These are phyloP conservation scores for Penicillium corylophilum DNA, from an alignment of 2,329 filamentous ascomycete species.

Conservation along the genomic window DNA sequence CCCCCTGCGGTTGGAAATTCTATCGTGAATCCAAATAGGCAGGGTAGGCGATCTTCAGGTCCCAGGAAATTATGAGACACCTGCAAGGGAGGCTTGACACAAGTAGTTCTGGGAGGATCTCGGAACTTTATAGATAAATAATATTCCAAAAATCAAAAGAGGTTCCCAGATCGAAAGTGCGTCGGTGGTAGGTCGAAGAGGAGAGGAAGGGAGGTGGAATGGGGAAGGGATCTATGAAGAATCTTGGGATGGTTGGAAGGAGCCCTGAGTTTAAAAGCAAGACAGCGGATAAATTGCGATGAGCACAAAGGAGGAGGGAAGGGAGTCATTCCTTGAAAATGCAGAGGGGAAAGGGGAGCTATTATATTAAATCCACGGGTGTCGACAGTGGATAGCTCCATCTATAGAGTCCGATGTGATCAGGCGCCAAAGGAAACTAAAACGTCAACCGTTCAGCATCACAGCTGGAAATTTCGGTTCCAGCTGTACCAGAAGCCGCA, in stretches of 20 bases:
- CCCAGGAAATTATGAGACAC: slow-evolving; percentile 20
- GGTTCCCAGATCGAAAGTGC: neutral
- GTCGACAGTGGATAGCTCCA: slow-evolving; percentile 33
- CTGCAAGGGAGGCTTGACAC: slow-evolving; percentile 23
- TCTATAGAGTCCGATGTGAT: slow-evolving; percentile 33
- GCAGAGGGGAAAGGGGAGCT: slow-evolving; percentile 28
- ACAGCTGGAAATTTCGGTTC: slow-evolving; percentile 32
- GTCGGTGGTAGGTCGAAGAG: neutral
- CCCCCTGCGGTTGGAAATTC: slow-evolving; percentile 25
- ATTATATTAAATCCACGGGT: slow-evolving; percentile 24
- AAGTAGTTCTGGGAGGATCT: neutral
- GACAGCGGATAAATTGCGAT: slow-evolving; percentile 5
- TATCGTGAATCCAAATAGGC: slow-evolving; percentile 20
- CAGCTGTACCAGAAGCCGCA: slow-evolving; percentile 36
- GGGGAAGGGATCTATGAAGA: slow-evolving; percentile 26
- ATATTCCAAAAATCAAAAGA: neutral
- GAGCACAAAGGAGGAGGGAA: slow-evolving; percentile 10
- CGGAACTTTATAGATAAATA: neutral
- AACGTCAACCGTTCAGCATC: slow-evolving; percentile 35
- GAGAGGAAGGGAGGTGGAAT: slow-evolving; percentile 19
- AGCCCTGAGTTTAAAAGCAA: slow-evolving; percentile 8
- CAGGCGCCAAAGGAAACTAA: slow-evolving; percentile 28
- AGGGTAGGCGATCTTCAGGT: slow-evolving; percentile 13
- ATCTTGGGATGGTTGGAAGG: slow-evolving; percentile 10
- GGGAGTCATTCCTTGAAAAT: slow-evolving; percentile 17